These are phyloP conservation scores for Chrysoporthe puriensis DNA, from an alignment of 2,329 filamentous ascomycete genomes.

Conservation along the genomic window DNA sequence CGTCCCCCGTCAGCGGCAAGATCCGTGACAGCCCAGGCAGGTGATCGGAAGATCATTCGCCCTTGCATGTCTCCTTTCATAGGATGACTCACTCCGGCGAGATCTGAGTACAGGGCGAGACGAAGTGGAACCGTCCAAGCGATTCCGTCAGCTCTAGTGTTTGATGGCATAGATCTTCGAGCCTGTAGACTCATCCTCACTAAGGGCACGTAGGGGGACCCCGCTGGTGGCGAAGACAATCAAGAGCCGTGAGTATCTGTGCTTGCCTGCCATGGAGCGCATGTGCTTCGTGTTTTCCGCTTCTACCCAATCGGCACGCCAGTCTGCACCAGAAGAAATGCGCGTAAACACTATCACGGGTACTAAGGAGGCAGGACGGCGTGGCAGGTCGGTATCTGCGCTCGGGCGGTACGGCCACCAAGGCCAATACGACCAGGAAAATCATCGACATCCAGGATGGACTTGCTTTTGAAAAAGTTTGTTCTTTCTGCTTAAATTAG, in stretches of 20 bases:
- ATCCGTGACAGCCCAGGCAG: background rate
- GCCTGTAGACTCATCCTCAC: background rate
- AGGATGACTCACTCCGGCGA: constrained; percentile 8
- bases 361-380: background rate
- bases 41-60: background rate
- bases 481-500: constrained; percentile 20
- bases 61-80: background rate
- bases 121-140: background rate
- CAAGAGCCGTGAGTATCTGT: background rate
- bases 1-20: background rate
- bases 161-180: background rate
- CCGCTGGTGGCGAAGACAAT: no score
- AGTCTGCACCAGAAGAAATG: no score
- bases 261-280: background rate
- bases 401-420: background rate
- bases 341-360: background rate
- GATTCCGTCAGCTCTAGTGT: background rate
- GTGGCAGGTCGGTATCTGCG: background rate
- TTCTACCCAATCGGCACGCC: background rate
- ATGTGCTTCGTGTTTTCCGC: background rate
- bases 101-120: background rate
- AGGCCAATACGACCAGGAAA: background rate
- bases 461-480: background rate
- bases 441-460: background rate
- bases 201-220: no score